phyloP scores from a whole-genome alignment of 352 stramenopile species.

The Phytophthora podocarpi region DNA sequence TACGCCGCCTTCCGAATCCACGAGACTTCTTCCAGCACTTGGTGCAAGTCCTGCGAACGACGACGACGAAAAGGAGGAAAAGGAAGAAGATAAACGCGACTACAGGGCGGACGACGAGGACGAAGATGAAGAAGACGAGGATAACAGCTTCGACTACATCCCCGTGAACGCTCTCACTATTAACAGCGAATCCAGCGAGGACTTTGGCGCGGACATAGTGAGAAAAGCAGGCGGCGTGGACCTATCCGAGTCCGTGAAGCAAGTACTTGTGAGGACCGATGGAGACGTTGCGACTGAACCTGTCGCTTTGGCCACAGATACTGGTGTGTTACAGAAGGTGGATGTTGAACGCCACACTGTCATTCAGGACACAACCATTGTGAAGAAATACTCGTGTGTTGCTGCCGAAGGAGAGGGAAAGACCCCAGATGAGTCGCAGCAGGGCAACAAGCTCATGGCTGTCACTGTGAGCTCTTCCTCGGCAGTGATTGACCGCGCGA shows the following conservation, averaged over 20 bases:
- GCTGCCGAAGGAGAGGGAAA: conserved; percentile 1
- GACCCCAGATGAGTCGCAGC: not conserved
- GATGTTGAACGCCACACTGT: conserved; percentile 3
- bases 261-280: not conserved
- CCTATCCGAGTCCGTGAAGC: not conserved
- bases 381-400: not conserved
- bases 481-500: not conserved
- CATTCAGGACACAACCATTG: conserved; percentile 12
- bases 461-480: not conserved
- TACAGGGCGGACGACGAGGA: conserved; percentile 25
- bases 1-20: not conserved
- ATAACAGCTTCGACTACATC: conserved; percentile 18
- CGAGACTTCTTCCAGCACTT: not conserved
- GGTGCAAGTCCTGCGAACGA: not conserved
- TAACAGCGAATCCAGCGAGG: not conserved
- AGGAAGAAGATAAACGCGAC: conserved; percentile 12
- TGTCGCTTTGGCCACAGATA: not conserved
- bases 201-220: not conserved
- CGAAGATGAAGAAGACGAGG: conserved; percentile 8
- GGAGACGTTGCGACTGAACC: not conserved
- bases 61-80: conserved; percentile 12
- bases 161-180: not conserved
- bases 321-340: not conserved
- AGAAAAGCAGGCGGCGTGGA: not conserved
- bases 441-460: not conserved